These are phyloP conservation scores for Cladosporium cucumerinum DNA, from an alignment of 2,329 filamentous ascomycete species.

Conservation along the genomic window DNA sequence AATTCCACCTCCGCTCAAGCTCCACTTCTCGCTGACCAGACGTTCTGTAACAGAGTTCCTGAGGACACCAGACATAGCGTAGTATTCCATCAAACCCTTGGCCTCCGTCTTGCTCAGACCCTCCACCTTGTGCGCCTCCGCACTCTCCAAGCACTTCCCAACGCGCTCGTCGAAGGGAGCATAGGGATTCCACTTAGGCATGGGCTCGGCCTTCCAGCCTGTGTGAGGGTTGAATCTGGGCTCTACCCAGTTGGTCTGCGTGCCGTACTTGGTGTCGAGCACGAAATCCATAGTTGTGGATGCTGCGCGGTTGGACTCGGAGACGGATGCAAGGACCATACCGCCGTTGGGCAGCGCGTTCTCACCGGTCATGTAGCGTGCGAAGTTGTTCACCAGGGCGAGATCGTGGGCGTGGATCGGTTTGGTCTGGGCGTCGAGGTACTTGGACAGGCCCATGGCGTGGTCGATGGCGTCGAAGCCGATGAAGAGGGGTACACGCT, in stretches of 20 bases:
- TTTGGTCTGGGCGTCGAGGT: conserved; percentile 67
- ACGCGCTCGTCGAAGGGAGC: conserved; percentile 52
- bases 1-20: conserved; percentile 73
- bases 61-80: conserved; percentile 79
- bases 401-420: conserved; percentile 85
- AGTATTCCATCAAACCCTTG: conserved; percentile 84
- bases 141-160: conserved; percentile 43
- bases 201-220: conserved; percentile 24
- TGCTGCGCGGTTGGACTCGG: conserved; percentile 64
- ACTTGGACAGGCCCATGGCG: conserved; percentile 74
- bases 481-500: conserved; percentile 66
- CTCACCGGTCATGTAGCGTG: conserved; percentile 65
- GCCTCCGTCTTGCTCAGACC: conserved; percentile 73
- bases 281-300: conserved; percentile 60
- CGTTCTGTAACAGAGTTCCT: conserved; percentile 66
- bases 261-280: conserved; percentile 44
- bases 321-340: conserved; percentile 71
- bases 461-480: conserved; percentile 75
- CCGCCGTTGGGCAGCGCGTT: conserved; percentile 66
- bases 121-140: conserved; percentile 54
- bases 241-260: conserved; percentile 48
- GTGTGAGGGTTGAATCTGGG: conserved; percentile 39
- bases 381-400: conserved; percentile 69
- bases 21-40: conserved; percentile 78
- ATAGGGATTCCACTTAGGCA: conserved; percentile 52